Evolutionary conservation across 2,329 filamentous ascomycete genomes (phyloP), one percentile per base, ranked within the genome.

Genomic region (Lasiodiplodia sp.): DNA sequence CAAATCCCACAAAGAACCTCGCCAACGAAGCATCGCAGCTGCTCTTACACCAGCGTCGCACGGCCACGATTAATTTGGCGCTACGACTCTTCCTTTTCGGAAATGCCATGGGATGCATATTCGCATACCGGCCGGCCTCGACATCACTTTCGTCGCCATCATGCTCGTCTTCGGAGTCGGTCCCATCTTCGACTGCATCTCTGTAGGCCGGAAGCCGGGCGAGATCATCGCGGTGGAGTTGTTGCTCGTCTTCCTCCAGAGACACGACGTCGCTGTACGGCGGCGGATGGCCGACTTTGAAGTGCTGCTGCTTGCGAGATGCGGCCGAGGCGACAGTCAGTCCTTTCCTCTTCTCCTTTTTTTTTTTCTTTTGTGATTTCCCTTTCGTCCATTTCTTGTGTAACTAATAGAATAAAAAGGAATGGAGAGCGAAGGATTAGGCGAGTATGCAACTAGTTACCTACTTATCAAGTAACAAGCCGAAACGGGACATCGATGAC

Each of bases 271-370:
- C 44, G n/a, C 44, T 52, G 47, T 64, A 64, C 8, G 60, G 47
- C 28, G 60, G 47, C 25, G 60, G 60, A 23, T 37, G 60, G 44
- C 60, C 60, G 60, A 64, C 47, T n/a, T 52, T 64, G 44, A 52
- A 64, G 44, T 64, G 60, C 14, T 64, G 60, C 44, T 64, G 28
- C 60, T 21, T 3, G 3, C 31, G 31, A n/a, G 28, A 57, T 11
- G 14, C 40, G 23, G 44, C n/a, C n/a, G 47, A 11, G 51, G 37
- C 18, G 44, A 38, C 18, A 38, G 34, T 40, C n/a, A 57, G 51
- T 10, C 31, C 18, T 47, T 7, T 21, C 18, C 7, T 47, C n/a
- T 47, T 4, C n/a, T 47, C n/a, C 44, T 21, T 47, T 21, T 47
- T 47, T 21, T 11, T n/a, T 21, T 10, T 11, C 2, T 21, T 5